phyloP scores from a whole-genome alignment of 1,284 basidiomycete species.

The Cystobasidiaceae sp. region DNA sequence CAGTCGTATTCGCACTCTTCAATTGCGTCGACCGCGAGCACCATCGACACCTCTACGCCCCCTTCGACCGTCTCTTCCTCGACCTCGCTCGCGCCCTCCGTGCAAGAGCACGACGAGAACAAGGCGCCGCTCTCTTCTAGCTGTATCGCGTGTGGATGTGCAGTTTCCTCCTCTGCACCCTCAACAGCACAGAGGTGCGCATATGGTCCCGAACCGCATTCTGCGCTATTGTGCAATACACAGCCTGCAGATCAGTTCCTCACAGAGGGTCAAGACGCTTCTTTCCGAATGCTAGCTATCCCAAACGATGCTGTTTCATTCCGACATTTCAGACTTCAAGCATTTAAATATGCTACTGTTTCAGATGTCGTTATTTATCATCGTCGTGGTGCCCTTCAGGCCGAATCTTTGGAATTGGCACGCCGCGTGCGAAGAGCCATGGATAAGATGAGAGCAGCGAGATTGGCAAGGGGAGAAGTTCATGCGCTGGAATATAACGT shows the following conservation, averaged over 20 bases:
- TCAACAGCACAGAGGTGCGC: background rate
- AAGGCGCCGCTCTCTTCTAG: background rate
- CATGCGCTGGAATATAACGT: conserved; percentile 71
- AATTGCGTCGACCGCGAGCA: background rate
- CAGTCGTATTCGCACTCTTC: conserved; percentile 10
- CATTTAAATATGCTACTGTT: conserved; percentile 74
- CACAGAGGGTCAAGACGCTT: conserved; percentile 28
- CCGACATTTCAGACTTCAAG: conserved; percentile 46
- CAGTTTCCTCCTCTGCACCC: background rate
- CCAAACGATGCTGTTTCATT: conserved; percentile 36
- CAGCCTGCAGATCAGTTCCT: conserved; percentile 2
- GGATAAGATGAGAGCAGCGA: conserved; percentile 51
- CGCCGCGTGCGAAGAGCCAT: conserved; percentile 58
- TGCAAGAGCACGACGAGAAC: background rate
- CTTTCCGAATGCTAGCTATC: conserved; percentile 10
- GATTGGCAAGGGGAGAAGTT: conserved; percentile 40
- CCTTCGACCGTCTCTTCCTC: background rate
- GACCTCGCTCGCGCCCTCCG: conserved; percentile 3
- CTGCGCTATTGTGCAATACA: background rate
- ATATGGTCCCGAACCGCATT: conserved; percentile 4
- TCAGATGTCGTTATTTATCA: conserved; percentile 85
- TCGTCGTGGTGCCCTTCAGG: conserved; percentile 54
- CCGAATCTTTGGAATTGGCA: conserved; percentile 50
- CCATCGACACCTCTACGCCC: background rate
- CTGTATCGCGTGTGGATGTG: background rate